Conservation (phyloP, 169 alveolate species). For the Cryptosporidium meleagridis region DNA sequence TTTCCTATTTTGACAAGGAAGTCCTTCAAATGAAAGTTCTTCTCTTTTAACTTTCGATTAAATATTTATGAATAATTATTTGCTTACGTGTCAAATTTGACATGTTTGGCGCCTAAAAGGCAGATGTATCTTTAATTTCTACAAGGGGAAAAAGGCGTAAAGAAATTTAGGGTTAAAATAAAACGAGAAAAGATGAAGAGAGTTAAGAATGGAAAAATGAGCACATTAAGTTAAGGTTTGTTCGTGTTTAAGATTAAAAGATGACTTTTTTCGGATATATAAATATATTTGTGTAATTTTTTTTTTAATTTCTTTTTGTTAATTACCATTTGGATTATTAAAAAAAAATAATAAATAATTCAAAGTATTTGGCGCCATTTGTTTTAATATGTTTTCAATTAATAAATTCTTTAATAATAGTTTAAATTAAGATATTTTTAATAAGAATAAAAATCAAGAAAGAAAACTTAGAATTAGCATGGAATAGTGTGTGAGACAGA, state of each 20-base stretch:
- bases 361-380: background rate
- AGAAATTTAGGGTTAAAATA: background rate
- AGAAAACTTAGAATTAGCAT: too few species aligned
- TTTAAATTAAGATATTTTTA: too few species aligned
- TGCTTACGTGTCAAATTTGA: slow-evolving; percentile 11
- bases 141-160: background rate
- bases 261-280: too few species aligned
- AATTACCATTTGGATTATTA: background rate
- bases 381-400: background rate
- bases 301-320: background rate
- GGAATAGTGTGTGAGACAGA: background rate
- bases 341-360: too few species aligned
- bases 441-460: background rate
- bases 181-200: background rate
- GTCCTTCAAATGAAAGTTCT: background rate
- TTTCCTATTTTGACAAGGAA: background rate
- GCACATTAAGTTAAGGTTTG: background rate
- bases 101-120: slow-evolving; percentile 28
- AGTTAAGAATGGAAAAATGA: background rate
- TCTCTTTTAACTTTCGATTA: too few species aligned
- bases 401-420: background rate
- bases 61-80: background rate
- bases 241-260: background rate
- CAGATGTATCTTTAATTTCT: background rate
- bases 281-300: too few species aligned